A percentile compares a stretch with the other conserved stretches of the same genome.
Conservation (phyloP, 2,329 filamentous ascomycete genomes). For the Cercospora zeina region DNA sequence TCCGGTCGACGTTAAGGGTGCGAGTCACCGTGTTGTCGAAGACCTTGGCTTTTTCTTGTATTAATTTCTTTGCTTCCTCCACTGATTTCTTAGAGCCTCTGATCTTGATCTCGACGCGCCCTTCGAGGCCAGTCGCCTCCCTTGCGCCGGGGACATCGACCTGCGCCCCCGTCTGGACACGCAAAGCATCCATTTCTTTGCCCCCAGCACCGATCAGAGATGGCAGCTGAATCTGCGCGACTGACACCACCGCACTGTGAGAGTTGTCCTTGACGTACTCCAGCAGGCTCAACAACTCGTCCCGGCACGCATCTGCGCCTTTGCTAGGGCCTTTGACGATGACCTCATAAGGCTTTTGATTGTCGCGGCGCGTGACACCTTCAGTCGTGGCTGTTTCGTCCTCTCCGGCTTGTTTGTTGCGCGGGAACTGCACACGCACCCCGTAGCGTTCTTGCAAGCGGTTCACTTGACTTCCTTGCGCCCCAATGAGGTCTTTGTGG, state of each 20-base stretch:
- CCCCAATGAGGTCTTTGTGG: conserved; percentile 89
- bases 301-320: conserved; percentile 86
- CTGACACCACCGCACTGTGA: conserved; percentile 72
- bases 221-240: conserved; percentile 90
- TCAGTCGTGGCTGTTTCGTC: conserved; percentile 73
- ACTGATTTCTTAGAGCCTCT: conserved; percentile 92
- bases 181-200: conserved; percentile 84
- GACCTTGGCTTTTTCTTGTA: conserved; percentile 80
- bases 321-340: conserved; percentile 87
- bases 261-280: conserved; percentile 91
- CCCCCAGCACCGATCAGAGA: conserved; percentile 90
- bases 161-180: conserved; percentile 78
- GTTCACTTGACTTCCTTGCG: conserved; percentile 84
- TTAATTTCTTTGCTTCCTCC: conserved; percentile 83
- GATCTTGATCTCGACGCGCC: conserved; percentile 80
- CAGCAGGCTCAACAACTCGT: conserved; percentile 84
- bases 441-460: conserved; percentile 88
- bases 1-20: conserved; percentile 88
- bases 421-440: conserved; percentile 94
- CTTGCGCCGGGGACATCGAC: conserved; percentile 86
- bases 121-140: conserved; percentile 64
- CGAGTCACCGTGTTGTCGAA: conserved; percentile 88
- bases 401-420: conserved; percentile 53
- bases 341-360: conserved; percentile 85
- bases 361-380: conserved; percentile 61